Base-by-base conservation (phyloP, 225 moss, liverwort and hornwort genomes). In the Ulota crispa region DNA sequence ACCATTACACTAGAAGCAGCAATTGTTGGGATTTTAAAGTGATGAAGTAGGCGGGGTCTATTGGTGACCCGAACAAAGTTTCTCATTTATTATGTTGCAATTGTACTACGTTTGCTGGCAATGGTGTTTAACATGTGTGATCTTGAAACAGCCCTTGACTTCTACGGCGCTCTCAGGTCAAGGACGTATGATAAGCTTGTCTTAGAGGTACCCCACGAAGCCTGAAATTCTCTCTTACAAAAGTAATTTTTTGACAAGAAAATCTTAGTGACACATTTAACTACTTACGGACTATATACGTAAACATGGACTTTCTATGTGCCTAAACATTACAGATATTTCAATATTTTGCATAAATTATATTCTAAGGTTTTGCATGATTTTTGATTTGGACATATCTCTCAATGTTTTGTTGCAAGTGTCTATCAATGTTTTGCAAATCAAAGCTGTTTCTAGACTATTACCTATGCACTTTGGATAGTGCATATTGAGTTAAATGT, bases 121-220 rank as follows among this genome's bases (percentile, higher is more conserved):
- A 53, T 60, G 75, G 34, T 76, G 31, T 54, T 54, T 82, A 43
- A 85, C 72, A 14, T 68, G 2, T 43, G 68, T 67, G 79, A 55
- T 79, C 72, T 82, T 71, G 67, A 76, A 84, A 83, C 97, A 97
- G 94, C 99, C 19, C 94, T 96, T 13, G 96, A 96, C 81, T 96
- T 99, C 74, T 99, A 93, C 79, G 96, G 96, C 75, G 99, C 99
- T 54, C 87, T 99, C 55, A 91, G 88, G 67, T 99, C 96, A 86
- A 93, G 94, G 80, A 92, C 96, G 12, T 94, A 99, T 76, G 99
- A 99, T 43, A 76, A 81, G 75, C 91, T 91, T 78, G 18, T 99
- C 70, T 82, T 96, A 80, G 87, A 99, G 97, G 97, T 97, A 92
- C 0, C 52, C 52, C 9, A 69, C 72, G 41, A 43, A 61, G 13